A percentile compares a stretch with the other conserved stretches of the same genome.
Evolutionary conservation across 106 monocot genomes (phyloP).

Genomic region (Dactylorhiza incarnata): DNA sequence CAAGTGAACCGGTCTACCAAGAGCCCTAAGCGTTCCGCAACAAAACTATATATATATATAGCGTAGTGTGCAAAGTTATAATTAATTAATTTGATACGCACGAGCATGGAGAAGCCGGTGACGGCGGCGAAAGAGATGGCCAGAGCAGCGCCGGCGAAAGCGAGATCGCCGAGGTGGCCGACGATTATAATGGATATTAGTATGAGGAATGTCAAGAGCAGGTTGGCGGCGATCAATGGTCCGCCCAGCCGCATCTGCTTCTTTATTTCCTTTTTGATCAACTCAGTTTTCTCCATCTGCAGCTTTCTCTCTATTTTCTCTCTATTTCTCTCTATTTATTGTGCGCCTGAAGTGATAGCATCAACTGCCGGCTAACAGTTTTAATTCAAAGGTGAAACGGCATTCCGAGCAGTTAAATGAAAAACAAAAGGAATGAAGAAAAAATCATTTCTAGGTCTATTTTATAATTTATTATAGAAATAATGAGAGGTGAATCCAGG

Average conservation of each 20-base stretch:
- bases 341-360: too few species aligned
- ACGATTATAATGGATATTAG: background rate
- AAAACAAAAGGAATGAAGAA: too few species aligned
- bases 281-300: background rate
- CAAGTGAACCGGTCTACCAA: too few species aligned
- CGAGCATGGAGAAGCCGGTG: background rate
- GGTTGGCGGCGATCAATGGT: background rate
- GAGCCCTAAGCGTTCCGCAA: too few species aligned
- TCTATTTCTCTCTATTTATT: too few species aligned
- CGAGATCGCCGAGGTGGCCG: background rate
- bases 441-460: too few species aligned
- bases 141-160: background rate
- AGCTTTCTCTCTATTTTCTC: background rate
- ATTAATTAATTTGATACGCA: background rate
- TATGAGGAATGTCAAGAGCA: background rate
- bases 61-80: background rate
- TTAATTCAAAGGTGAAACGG: too few species aligned
- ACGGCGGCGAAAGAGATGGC: background rate
- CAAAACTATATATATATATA: background rate
- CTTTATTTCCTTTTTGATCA: background rate
- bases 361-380: too few species aligned
- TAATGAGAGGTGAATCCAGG: too few species aligned
- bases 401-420: too few species aligned
- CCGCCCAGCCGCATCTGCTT: background rate
- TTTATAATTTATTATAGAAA: too few species aligned